Percentiles rank a stretch among this genome's conserved stretches.
phyloP scores from a whole-genome alignment of 2,329 filamentous ascomycete genomes.

The Cercospora janseana region DNA sequence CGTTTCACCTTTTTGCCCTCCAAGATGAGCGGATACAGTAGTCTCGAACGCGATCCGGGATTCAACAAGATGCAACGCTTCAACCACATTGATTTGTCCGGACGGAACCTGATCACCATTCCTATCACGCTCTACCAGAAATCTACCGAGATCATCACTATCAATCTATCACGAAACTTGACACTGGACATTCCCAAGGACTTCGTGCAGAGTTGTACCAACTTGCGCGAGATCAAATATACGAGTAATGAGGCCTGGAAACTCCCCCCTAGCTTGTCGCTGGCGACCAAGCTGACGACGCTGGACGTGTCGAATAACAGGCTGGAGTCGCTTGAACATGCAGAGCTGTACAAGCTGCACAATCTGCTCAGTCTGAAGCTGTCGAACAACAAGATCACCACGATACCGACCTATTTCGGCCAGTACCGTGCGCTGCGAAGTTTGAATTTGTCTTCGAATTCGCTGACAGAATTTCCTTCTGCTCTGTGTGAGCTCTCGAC shows the following conservation, averaged over 20 bases:
- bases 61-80: constrained; percentile 83
- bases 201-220: constrained; percentile 90
- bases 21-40: constrained; percentile 75
- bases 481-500: constrained; percentile 80
- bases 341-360: constrained; percentile 71
- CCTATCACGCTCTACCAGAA: constrained; percentile 92
- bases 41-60: constrained; percentile 71
- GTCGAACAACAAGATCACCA: constrained; percentile 84
- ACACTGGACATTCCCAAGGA: constrained; percentile 91
- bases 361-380: constrained; percentile 85
- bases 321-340: constrained; percentile 80
- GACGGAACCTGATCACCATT: constrained; percentile 88
- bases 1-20: constrained; percentile 92
- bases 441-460: constrained; percentile 92
- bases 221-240: constrained; percentile 91
- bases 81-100: constrained; percentile 88
- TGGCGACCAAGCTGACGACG: constrained; percentile 78
- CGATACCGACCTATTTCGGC: constrained; percentile 77
- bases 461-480: constrained; percentile 76
- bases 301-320: constrained; percentile 94
- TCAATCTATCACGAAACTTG: constrained; percentile 90
- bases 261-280: constrained; percentile 77
- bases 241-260: constrained; percentile 89
- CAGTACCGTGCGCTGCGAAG: constrained; percentile 75
- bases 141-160: constrained; percentile 85